Percentiles rank a stretch among this genome's conserved stretches.
Conservation (phyloP, 2,329 filamentous ascomycete genomes). For the Lachnellula arida region DNA sequence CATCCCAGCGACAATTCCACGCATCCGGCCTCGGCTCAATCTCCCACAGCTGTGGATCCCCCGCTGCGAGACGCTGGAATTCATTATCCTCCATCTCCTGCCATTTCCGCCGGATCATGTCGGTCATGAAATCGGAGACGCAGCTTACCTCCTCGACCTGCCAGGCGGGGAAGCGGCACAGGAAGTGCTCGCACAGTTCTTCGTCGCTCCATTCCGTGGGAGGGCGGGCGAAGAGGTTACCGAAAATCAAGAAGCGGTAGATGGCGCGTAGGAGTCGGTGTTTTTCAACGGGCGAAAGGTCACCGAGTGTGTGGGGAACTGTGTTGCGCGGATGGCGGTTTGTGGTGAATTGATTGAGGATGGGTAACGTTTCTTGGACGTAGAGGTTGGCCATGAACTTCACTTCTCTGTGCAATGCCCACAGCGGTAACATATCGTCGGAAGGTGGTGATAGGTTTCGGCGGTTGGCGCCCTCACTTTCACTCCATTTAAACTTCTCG, state of each 20-base stretch:
- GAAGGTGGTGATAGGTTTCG: not conserved
- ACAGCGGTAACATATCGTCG: constrained; percentile 1
- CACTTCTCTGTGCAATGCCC: constrained; percentile 4
- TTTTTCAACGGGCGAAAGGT: constrained; percentile 5
- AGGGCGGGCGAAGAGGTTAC: constrained; percentile 4
- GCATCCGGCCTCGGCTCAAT: not conserved
- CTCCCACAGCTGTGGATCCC: not conserved
- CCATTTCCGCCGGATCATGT: constrained; percentile 4
- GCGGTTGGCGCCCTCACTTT: not conserved
- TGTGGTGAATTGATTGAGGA: not conserved
- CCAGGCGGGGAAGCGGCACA: constrained; percentile 6
- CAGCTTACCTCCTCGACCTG: constrained; percentile 8
- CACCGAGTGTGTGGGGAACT: not conserved
- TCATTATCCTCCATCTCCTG: constrained; percentile 4
- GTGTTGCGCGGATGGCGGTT: not conserved
- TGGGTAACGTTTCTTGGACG: not conserved
- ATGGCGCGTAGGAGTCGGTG: constrained; percentile 2
- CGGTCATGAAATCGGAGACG: constrained; percentile 3
- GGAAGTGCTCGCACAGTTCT: constrained; percentile 1
- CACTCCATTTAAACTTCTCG: not conserved
- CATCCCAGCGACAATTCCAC: not conserved
- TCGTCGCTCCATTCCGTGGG: not conserved
- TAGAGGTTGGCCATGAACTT: constrained; percentile 3
- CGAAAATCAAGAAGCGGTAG: constrained; percentile 6
- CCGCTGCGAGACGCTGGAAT: not conserved